A percentile compares a stretch with the other conserved stretches of the same genome.
Evolutionary conservation across 2,329 filamentous ascomycete species (phyloP).

Genomic region (Septoria petroselini): DNA sequence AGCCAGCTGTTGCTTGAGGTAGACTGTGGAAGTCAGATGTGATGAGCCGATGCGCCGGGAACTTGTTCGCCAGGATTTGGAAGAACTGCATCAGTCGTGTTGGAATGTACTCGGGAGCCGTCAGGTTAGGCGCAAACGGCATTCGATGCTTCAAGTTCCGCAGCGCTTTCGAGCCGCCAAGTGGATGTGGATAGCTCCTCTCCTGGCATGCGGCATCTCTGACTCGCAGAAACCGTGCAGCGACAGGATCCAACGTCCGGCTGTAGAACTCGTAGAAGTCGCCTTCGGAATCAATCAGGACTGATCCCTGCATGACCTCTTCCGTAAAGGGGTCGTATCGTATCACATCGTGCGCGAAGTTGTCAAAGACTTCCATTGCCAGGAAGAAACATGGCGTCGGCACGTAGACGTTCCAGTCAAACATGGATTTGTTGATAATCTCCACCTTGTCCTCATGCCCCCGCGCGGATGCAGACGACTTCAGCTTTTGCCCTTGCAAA

Average conservation of each 20-base stretch:
- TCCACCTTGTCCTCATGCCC: slow-evolving; percentile 84
- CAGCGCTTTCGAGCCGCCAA: slow-evolving; percentile 54
- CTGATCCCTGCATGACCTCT: slow-evolving; percentile 79
- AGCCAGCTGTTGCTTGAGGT: slow-evolving; percentile 74
- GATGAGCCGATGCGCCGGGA: slow-evolving; percentile 83
- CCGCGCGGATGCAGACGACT: slow-evolving; percentile 61
- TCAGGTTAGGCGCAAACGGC: slow-evolving; percentile 73
- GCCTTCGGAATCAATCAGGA: slow-evolving; percentile 78
- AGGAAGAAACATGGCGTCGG: slow-evolving; percentile 95
- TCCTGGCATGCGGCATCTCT: slow-evolving; percentile 68
- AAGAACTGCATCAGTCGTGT: slow-evolving; percentile 97
- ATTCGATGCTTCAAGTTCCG: slow-evolving; percentile 62
- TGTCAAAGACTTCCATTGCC: slow-evolving; percentile 97
- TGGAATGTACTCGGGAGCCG: slow-evolving; percentile 85
- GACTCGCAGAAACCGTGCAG: slow-evolving; percentile 77
- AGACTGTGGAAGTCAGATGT: slow-evolving; percentile 87
- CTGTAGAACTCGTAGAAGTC: slow-evolving; percentile 96
- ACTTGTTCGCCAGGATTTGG: slow-evolving; percentile 80
- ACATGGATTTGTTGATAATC: slow-evolving; percentile 91
- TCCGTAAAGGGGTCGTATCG: slow-evolving; percentile 84
- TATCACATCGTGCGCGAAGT: slow-evolving; percentile 91
- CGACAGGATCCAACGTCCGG: slow-evolving; percentile 74
- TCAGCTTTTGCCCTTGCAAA: slow-evolving; percentile 70
- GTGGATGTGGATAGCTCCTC: slow-evolving; percentile 59
- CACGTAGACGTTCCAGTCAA: slow-evolving; percentile 88